Evolutionary conservation across 768 basidiomycete genomes (phyloP).

Genomic region (Lactifluus hygrophoroides): DNA sequence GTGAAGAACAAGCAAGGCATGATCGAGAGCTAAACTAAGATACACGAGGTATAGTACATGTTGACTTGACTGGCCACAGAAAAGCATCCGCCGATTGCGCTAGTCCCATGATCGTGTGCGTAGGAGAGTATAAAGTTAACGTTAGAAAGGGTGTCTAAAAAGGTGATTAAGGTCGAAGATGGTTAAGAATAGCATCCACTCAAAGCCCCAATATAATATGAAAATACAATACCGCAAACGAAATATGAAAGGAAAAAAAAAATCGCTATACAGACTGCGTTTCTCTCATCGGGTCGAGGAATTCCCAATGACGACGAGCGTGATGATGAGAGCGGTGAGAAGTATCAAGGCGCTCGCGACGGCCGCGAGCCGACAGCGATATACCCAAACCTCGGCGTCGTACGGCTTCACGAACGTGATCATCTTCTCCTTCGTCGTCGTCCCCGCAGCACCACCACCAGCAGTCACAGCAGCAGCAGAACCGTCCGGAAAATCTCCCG

Average conservation of each 20-base stretch:
- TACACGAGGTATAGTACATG: background rate
- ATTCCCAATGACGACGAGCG: slow-evolving; percentile 32
- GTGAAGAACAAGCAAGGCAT: background rate
- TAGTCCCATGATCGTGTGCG: background rate
- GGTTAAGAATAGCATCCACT: background rate
- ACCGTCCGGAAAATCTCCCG: slow-evolving; percentile 24
- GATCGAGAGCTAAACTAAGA: background rate
- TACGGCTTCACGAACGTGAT: slow-evolving; percentile 16
- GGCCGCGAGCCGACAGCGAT: slow-evolving; percentile 48
- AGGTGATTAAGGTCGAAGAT: no score
- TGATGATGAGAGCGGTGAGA: slow-evolving; percentile 40
- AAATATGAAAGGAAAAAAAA: background rate
- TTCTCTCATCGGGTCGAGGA: background rate
- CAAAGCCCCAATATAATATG: background rate
- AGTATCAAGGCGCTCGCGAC: slow-evolving; percentile 50
- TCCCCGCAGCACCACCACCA: background rate
- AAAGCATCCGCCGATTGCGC: slow-evolving; percentile 5
- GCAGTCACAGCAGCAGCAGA: no score
- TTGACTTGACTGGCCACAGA: background rate
- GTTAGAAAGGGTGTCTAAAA: no score
- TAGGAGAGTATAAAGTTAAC: background rate
- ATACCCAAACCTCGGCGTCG: slow-evolving; percentile 32
- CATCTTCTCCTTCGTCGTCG: slow-evolving; percentile 18
- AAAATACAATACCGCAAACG: no score
- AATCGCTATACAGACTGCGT: background rate